Conservation (phyloP, 345 rosid genomes). For the Rubroshorea leprosula region DNA sequence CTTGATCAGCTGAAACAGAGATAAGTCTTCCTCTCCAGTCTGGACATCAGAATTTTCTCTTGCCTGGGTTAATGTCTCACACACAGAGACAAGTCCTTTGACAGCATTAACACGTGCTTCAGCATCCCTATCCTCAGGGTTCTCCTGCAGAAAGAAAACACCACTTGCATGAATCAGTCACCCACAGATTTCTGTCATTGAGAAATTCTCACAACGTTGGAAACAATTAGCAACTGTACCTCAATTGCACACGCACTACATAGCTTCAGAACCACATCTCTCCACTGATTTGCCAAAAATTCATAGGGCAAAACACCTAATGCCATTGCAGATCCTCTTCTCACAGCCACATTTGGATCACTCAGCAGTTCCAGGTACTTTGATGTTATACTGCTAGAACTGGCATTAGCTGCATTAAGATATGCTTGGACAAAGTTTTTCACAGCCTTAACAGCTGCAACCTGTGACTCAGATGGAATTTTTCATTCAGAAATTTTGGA, state of each 20-base stretch:
- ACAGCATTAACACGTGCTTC: constrained; percentile 96
- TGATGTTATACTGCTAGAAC: constrained; percentile 36
- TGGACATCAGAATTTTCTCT: constrained; percentile 23
- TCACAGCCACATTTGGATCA: constrained; percentile 78
- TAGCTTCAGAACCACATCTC: constrained; percentile 64
- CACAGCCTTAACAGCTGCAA: constrained; percentile 74
- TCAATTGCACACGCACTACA: constrained; percentile 68
- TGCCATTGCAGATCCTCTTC: constrained; percentile 90
- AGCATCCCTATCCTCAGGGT: constrained; percentile 89
- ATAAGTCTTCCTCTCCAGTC: constrained; percentile 31
- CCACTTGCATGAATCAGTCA: constrained; percentile 14
- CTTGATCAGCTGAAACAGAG: constrained; percentile 61
- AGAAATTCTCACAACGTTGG: constrained; percentile 1
- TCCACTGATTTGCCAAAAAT: constrained; percentile 55
- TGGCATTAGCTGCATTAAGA: constrained; percentile 30
- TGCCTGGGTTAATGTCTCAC: constrained; percentile 62
- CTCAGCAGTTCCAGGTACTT: constrained; percentile 60
- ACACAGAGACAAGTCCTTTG: constrained; percentile 77
- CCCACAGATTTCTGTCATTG: constrained; percentile 3
- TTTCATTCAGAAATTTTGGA: constrained; percentile 13
- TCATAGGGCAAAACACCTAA: constrained; percentile 76
- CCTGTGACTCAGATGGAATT: constrained; percentile 35
- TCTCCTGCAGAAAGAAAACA: constrained; percentile 43
- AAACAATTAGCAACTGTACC: constrained; percentile 36
- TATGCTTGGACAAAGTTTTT: constrained; percentile 59